Base-by-base conservation (phyloP, 345 rosid genomes). In the Rhodomyrtus tomentosa region DNA sequence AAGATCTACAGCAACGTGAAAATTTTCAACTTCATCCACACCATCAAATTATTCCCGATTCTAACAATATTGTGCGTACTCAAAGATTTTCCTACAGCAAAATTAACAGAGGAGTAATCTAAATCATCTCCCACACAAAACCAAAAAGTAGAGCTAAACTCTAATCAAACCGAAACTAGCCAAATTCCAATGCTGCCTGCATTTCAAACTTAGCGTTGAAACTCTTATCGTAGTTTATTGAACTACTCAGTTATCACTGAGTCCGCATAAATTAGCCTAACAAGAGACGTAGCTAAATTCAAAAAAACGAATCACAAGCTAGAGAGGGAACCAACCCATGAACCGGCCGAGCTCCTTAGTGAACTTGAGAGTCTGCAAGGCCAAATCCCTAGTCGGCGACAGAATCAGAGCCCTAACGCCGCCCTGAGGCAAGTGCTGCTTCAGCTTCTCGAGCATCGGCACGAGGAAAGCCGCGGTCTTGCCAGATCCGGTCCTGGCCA, bases 401-500 rank as follows among this genome's bases (percentile, higher is more conserved):
- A 97, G 84, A 48, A 97, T 92, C 85, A 97, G 94, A 14, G 98
- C 98, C 81, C 99, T 90, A 53, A 94, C 95, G 9, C 96, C 96
- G 4, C 94, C 95, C 86, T 93, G 98, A n/a, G 98, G 92, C 11
- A 90, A 89, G 81, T 95, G 99, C 89, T 92, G 93, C 84, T 92
- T 91, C 51, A 97, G 91, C 90, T 87, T 93, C 94, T 97, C 94
- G 20, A 97, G 90, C 99, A 97, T 95, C 10, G 99, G 99, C 16
- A 97, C 87, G 21, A 97, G 90, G 86, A 97, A 97, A 20, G 99
- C 99, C 1, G 99, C 98, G 24, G 99, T 97, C 86, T 97, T 97
- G 2, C 99, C 99, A 5, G 99, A 97, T 74, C 99, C 99, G 3
- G 99, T 97, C 32, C 99, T 93, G 8, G 99, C 98, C 99, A 97